Conservation (phyloP, 192 early-diverging fungal species). For the Gamsiella multidivaricata region DNA sequence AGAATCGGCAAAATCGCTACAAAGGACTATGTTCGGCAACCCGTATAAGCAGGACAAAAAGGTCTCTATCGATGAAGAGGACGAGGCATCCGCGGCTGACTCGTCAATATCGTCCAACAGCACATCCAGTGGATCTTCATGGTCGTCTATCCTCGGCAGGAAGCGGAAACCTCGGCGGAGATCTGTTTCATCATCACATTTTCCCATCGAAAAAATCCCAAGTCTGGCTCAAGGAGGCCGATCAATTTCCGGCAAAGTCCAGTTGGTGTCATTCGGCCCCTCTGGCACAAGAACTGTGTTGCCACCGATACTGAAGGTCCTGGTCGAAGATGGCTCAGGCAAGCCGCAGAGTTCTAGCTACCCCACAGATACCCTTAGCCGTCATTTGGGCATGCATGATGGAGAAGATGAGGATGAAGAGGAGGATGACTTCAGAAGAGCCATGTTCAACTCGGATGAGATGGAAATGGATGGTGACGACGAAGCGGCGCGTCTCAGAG, state of each 20-base stretch:
- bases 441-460: conserved; percentile 53
- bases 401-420: conserved; percentile 51
- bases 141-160: conserved; percentile 44
- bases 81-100: conserved; percentile 40
- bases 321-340: conserved; percentile 38
- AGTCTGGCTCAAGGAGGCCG: conserved; percentile 25
- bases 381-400: conserved; percentile 43
- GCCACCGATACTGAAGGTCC: conserved; percentile 22
- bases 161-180: conserved; percentile 38
- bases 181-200: conserved; percentile 41
- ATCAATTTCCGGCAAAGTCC: conserved; percentile 25
- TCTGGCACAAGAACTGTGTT: background rate
- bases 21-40: conserved; percentile 80
- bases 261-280: conserved; percentile 22
- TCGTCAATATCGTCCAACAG: conserved; percentile 23
- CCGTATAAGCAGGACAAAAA: conserved; percentile 70
- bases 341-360: conserved; percentile 1
- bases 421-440: conserved; percentile 46
- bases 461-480: conserved; percentile 53
- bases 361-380: conserved; percentile 4
- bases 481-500: conserved; percentile 41
- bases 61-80: conserved; percentile 62
- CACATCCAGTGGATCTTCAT: conserved; percentile 18
- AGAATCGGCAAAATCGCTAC: conserved; percentile 64
- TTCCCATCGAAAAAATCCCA: conserved; percentile 39